Percentiles rank a stretch among this genome's conserved stretches.
phyloP scores from a whole-genome alignment of 495 filamentous ascomycete species.

The Xylaria longipes region DNA sequence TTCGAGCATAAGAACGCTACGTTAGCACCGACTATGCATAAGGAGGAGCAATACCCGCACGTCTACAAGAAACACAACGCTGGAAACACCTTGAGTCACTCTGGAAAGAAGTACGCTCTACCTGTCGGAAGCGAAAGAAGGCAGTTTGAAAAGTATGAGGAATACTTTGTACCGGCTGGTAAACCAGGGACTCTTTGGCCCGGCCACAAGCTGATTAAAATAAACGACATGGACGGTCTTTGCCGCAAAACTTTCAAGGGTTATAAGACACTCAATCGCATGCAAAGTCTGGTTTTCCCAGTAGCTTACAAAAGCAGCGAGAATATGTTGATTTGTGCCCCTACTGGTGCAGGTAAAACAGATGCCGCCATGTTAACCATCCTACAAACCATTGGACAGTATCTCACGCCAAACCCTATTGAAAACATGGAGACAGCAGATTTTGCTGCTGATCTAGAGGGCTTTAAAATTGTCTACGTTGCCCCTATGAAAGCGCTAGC shows the following conservation, averaged over 20 bases:
- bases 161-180: constrained; percentile 82
- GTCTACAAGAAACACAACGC: constrained; percentile 84
- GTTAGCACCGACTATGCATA: constrained; percentile 65
- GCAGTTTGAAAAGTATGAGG: constrained; percentile 75
- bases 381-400: constrained; percentile 85
- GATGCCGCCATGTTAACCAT: constrained; percentile 98
- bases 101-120: constrained; percentile 78
- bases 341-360: constrained; percentile 98
- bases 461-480: constrained; percentile 98
- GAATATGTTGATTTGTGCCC: constrained; percentile 98
- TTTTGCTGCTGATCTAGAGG: constrained; percentile 77
- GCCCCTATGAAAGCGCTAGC: constrained; percentile 98
- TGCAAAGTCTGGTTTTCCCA: constrained; percentile 96
- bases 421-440: constrained; percentile 76
- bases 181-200: constrained; percentile 75
- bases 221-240: constrained; percentile 85
- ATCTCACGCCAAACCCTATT: constrained; percentile 76
- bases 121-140: constrained; percentile 67
- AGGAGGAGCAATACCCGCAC: constrained; percentile 83
- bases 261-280: constrained; percentile 91
- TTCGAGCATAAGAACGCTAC: constrained; percentile 80
- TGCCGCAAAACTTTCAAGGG: constrained; percentile 92
- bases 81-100: constrained; percentile 78
- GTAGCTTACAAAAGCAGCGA: constrained; percentile 95
- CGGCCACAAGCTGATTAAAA: constrained; percentile 75